Evolutionary conservation across 768 basidiomycete genomes (phyloP), one percentile per base, ranked within the genome.

Genomic region (Gautieria morchelliformis): DNA sequence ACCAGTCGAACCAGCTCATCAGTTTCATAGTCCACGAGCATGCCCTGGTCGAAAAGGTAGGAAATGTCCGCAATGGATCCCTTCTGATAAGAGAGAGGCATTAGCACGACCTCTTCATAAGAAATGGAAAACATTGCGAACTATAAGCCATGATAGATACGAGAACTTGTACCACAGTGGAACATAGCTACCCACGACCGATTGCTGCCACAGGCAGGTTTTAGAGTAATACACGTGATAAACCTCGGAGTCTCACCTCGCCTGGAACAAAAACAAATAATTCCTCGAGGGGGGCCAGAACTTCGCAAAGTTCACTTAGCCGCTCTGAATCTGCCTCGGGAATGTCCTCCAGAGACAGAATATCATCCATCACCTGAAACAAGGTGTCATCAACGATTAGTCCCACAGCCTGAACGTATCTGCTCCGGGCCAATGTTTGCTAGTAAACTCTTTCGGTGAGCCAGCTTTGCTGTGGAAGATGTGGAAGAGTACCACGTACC

Each of bases 141-240:
- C 93, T 76, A 97, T 68, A 12, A 97, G 78, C 68, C 96, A 93
- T 1, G 90, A 90, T 5, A 96, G 76, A 69, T 97, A 97, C 19
- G 88, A 92, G 69, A 90, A 95, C 69, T 95, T 95, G 63, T 96
- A 75, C 94, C 94, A 97, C 12, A 82, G 85, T 1, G 90, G 87
- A n/a, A 94, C 89, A 61, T 90, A 91, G 0, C 82, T 83, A 0
- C 86, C 87, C 7, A 91, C 83, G 49, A 87, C 83, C 0, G 89
- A 86, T 19, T 85, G 77, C 80, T 87, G 61, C 22, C 63, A 22
- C 27, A 15, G 47, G 33, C 56, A 32, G 42, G 52, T 32, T 30
- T 41, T 32, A 59, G 53, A 27, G 20, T 20, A n/a, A 33, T 15
- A 50, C 19, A 19, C 44, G 12, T 8, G 27, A 48, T 24, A 52